Percentiles rank a stretch among this genome's conserved stretches.
These are phyloP conservation scores for Russula vinacea DNA, from an alignment of 768 basidiomycete genomes.

Conservation along the genomic window DNA sequence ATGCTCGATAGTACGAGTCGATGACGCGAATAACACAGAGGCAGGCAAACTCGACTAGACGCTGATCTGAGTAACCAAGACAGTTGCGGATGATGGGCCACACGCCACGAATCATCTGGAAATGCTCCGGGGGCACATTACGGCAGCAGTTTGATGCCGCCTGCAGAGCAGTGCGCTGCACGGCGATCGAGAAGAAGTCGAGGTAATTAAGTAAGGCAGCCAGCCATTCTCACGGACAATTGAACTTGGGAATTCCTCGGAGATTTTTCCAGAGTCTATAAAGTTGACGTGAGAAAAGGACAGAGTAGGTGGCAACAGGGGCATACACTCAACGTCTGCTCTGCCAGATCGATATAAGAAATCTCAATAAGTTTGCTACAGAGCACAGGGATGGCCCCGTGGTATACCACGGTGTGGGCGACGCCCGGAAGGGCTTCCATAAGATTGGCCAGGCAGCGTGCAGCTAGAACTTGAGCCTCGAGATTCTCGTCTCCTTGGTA, in stretches of 20 bases:
- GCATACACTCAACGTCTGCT: conserved; percentile 95
- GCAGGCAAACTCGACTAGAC: conserved; percentile 95
- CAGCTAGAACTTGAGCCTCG: conserved; percentile 94
- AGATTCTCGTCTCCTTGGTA: conserved; percentile 81
- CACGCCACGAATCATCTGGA: conserved; percentile 81
- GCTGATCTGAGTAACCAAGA: conserved; percentile 87
- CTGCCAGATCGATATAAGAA: conserved; percentile 95
- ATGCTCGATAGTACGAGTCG: conserved; percentile 85
- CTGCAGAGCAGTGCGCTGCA: conserved; percentile 93
- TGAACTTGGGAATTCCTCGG: conserved; percentile 92
- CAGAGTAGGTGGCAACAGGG: background rate
- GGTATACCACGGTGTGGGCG: conserved; percentile 95
- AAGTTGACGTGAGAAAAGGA: conserved; percentile 25
- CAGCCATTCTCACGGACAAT: conserved; percentile 95
- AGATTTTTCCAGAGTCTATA: conserved; percentile 96
- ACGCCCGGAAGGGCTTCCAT: conserved; percentile 99
- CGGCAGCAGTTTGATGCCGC: conserved; percentile 97
- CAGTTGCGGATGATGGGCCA: conserved; percentile 94
- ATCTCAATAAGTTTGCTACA: conserved; percentile 98
- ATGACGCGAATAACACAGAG: conserved; percentile 92
- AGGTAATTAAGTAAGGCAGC: conserved; percentile 91
- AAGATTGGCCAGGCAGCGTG: conserved; percentile 93
- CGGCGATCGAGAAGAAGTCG: conserved; percentile 97
- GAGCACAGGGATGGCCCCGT: conserved; percentile 96
- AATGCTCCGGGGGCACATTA: conserved; percentile 85